Base-by-base conservation (phyloP, 805 yeast genomes). In the Starmerella stigmatis region DNA sequence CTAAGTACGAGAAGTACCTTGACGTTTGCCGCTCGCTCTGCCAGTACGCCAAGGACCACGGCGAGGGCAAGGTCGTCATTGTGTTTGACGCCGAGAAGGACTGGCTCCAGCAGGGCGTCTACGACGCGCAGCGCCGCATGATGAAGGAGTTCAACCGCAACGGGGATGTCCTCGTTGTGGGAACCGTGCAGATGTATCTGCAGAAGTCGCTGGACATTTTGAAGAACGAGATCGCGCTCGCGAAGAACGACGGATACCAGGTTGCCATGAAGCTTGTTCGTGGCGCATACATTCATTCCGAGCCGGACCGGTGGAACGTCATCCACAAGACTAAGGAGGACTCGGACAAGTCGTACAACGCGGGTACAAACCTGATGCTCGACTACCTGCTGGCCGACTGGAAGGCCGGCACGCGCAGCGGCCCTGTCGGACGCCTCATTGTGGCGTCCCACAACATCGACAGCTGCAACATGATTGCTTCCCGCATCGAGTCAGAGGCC, bases 271-370 rank as follows among this genome's bases (percentile, higher is more conserved):
- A 88, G 64, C 72, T 88, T 45, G 97, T 88, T 15, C 77, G 97
- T 64, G 97, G 97, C 53, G 97, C 97, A 13, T 88, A 88, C 68
- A 76, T 88, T 49, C 96, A 88, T 61, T 76, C 94, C 5, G 97
- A 88, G 67, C 74, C 81, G 28, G 71, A 80, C 52, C 72, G 96
- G 59, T 53, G 59, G 42, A 54, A 64, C 5, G 79, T 84, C 16
- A 85, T 88, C 49, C 89, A 80, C 66, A 68, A 71, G 51, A 74
- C 86, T 25, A 88, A 89, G 65, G 70, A 67, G 42, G 88, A 75
- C 49, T 84, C 96, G n/a, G 97, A 88, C 60, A 55, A 53, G 9
- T 77, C 78, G 60, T 88, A 80, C 65, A 77, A 89, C 65, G 63
- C 68, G 13, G 94, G 94, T 31, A 75, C 84, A 55, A 61, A 73